phyloP scores from a whole-genome alignment of 345 rosid genomes.

The Hibiscus syriacus region DNA sequence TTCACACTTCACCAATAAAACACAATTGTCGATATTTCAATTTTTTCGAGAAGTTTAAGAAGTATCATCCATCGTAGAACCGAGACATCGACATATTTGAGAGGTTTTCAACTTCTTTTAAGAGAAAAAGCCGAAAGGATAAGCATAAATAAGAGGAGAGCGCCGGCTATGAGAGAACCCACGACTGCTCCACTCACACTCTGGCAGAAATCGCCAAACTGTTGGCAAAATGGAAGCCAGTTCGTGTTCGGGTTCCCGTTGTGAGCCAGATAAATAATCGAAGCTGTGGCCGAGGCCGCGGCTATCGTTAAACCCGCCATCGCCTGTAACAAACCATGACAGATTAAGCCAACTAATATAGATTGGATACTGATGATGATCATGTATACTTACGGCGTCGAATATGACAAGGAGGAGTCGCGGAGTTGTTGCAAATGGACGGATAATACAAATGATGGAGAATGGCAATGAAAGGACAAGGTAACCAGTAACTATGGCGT shows the following conservation, averaged over 20 bases:
- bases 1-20: too few relatives aligned
- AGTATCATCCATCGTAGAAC: too few relatives aligned
- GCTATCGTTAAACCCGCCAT: background rate
- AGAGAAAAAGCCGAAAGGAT: background rate
- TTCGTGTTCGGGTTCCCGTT: background rate
- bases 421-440: conserved; percentile 28
- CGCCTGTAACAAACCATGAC: background rate
- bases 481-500: conserved; percentile 32
- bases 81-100: too few relatives aligned
- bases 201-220: background rate
- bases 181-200: background rate
- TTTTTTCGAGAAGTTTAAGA: too few relatives aligned
- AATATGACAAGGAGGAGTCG: conserved; percentile 38
- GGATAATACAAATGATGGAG: conserved; percentile 41
- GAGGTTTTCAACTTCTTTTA: background rate
- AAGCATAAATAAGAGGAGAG: background rate
- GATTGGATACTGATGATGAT: too few relatives aligned
- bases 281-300: background rate
- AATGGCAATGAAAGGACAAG: conserved; percentile 52
- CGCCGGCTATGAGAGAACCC: background rate
- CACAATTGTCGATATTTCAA: too few relatives aligned
- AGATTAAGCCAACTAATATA: too few relatives aligned
- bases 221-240: background rate
- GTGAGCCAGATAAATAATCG: background rate
- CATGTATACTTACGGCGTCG: conserved; percentile 43